Conservation (phyloP, 306 rosid genomes). For the Trifolium dubium region DNA sequence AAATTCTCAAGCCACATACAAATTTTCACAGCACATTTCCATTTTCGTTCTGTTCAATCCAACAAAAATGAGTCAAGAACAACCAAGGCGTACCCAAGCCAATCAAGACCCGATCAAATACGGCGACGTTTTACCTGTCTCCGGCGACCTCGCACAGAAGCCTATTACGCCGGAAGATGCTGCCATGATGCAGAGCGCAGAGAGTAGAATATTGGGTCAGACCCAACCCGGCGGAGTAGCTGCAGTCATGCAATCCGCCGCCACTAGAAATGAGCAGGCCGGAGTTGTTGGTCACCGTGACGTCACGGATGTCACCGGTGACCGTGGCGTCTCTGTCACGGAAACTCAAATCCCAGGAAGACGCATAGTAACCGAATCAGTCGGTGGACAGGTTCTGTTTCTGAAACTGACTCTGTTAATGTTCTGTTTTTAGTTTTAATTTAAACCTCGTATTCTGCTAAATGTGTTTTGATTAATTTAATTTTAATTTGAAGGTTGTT, state of each 20-base stretch:
- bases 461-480: background rate
- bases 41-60: background rate
- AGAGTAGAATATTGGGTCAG: constrained; percentile 58
- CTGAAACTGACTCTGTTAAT: background rate
- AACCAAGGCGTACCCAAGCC: constrained; percentile 46
- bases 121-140: constrained; percentile 66
- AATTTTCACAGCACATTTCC: background rate
- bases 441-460: background rate
- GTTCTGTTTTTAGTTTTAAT: background rate
- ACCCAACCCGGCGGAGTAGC: constrained; percentile 68
- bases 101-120: constrained; percentile 57
- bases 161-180: constrained; percentile 72
- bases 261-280: constrained; percentile 57
- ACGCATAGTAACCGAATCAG: constrained; percentile 65
- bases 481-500: constrained; percentile 54
- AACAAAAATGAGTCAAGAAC: constrained; percentile 63
- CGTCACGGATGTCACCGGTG: constrained; percentile 51
- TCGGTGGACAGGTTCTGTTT: constrained; percentile 67
- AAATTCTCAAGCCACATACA: background rate
- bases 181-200: constrained; percentile 83
- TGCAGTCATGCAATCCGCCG: constrained; percentile 69
- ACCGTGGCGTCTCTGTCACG: constrained; percentile 60
- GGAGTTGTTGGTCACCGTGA: constrained; percentile 57
- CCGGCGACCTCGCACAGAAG: constrained; percentile 63
- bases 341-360: constrained; percentile 60